Percentiles rank a stretch among this genome's conserved stretches.
Evolutionary conservation across 257 asterid species (phyloP).

Genomic region (Scutellaria minor): DNA sequence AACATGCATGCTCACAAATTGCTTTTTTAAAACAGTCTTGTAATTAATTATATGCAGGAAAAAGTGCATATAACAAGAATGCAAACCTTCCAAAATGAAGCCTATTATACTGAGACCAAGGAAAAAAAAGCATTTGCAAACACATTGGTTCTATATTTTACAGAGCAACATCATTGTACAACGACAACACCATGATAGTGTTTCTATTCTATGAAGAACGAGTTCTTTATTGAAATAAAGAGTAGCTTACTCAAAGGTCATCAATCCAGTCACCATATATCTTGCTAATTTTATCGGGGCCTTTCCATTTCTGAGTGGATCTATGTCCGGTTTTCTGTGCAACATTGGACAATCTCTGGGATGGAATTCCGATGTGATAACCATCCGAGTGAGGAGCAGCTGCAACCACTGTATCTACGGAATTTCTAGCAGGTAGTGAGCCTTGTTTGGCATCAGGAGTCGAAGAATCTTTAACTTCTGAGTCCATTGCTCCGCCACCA

Average conservation of each 20-base stretch:
- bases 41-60: too few relatives aligned
- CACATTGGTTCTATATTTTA: background rate
- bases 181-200: slow-evolving; percentile 12
- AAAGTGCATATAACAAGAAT: too few relatives aligned
- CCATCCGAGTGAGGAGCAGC: slow-evolving; percentile 42
- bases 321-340: slow-evolving; percentile 38
- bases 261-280: slow-evolving; percentile 79
- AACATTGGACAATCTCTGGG: slow-evolving; percentile 51
- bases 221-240: background rate
- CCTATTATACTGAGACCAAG: too few relatives aligned
- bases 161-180: slow-evolving; percentile 29
- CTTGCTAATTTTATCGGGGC: slow-evolving; percentile 77
- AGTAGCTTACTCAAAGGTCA: slow-evolving; percentile 51
- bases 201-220: background rate
- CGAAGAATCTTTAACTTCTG: slow-evolving; percentile 53
- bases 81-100: too few relatives aligned
- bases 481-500: slow-evolving; percentile 50
- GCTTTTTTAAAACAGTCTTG: too few relatives aligned
- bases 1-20: too few relatives aligned
- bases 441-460: slow-evolving; percentile 58
- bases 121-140: too few relatives aligned
- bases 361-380: slow-evolving; percentile 51
- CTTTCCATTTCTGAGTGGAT: slow-evolving; percentile 49
- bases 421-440: slow-evolving; percentile 32
- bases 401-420: slow-evolving; percentile 37